phyloP scores from a whole-genome alignment of 164 flowering plant genomes.

The Dillenia suffruticosa region DNA sequence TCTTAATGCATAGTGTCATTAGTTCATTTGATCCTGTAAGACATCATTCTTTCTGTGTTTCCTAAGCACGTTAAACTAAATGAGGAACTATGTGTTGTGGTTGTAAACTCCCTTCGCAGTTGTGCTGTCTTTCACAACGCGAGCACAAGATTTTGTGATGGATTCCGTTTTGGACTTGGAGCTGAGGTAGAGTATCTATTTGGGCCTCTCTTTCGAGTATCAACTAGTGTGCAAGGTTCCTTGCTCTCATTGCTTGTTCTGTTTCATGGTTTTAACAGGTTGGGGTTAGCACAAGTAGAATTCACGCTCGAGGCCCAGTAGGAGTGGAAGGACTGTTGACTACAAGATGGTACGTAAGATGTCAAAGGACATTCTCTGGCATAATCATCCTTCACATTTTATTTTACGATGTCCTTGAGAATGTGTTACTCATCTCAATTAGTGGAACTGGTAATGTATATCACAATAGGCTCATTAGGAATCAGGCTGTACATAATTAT shows the following conservation, averaged over 20 bases:
- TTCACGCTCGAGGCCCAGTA: constrained; percentile 99
- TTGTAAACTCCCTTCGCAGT: constrained; percentile 36
- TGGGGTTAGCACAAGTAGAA: constrained; percentile 93
- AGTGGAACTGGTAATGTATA: background rate
- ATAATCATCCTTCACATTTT: background rate
- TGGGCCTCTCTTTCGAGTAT: background rate
- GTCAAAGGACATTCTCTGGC: background rate
- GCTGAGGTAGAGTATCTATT: constrained; percentile 72
- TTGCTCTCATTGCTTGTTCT: constrained; percentile 6
- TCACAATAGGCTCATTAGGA: no score
- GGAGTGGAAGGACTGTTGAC: constrained; percentile 96
- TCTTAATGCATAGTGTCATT: background rate
- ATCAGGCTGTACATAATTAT: no score
- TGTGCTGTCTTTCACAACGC: constrained; percentile 99
- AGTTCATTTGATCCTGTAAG: no score
- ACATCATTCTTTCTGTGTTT: no score
- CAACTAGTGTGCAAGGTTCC: background rate
- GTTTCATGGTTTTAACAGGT: constrained; percentile 45
- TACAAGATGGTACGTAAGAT: constrained; percentile 67
- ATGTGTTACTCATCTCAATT: background rate
- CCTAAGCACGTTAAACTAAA: no score
- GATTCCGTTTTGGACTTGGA: constrained; percentile 95
- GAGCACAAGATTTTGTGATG: constrained; percentile 96
- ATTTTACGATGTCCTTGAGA: background rate
- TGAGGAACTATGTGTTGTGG: background rate